Evolutionary conservation across 306 rosid species (phyloP).

Genomic region (Malus fusca): DNA sequence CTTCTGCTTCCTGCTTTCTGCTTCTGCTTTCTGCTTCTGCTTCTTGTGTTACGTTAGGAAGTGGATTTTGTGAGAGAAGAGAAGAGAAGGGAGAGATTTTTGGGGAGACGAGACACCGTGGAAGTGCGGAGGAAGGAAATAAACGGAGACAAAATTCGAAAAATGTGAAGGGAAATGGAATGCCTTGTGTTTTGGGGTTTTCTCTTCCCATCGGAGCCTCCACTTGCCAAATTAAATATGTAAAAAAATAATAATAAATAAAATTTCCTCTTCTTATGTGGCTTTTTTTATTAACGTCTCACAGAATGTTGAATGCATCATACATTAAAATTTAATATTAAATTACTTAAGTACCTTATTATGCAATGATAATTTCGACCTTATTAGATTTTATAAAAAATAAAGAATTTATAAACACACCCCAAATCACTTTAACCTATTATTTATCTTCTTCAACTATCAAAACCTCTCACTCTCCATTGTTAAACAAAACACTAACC

Average conservation of each 20-base stretch:
- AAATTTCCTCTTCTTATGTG: too few relatives aligned
- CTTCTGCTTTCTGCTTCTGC: background rate
- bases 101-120: background rate
- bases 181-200: constrained; percentile 20
- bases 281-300: too few relatives aligned
- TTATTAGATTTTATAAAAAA: too few relatives aligned
- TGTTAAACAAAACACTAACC: too few relatives aligned
- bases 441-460: too few relatives aligned
- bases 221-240: background rate
- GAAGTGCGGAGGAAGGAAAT: background rate
- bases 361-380: too few relatives aligned
- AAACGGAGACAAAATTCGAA: constrained; percentile 6
- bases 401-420: too few relatives aligned
- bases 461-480: too few relatives aligned
- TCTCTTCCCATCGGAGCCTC: background rate
- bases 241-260: background rate
- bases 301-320: too few relatives aligned
- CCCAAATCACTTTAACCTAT: too few relatives aligned
- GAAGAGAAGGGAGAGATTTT: background rate
- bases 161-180: background rate
- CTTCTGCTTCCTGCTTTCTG: background rate
- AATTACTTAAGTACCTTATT: too few relatives aligned
- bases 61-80: background rate
- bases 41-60: background rate
- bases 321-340: too few relatives aligned